A percentile compares a stretch with the other conserved stretches of the same genome.
phyloP scores from a whole-genome alignment of 1,284 basidiomycete genomes.

The Ustilago hordei region DNA sequence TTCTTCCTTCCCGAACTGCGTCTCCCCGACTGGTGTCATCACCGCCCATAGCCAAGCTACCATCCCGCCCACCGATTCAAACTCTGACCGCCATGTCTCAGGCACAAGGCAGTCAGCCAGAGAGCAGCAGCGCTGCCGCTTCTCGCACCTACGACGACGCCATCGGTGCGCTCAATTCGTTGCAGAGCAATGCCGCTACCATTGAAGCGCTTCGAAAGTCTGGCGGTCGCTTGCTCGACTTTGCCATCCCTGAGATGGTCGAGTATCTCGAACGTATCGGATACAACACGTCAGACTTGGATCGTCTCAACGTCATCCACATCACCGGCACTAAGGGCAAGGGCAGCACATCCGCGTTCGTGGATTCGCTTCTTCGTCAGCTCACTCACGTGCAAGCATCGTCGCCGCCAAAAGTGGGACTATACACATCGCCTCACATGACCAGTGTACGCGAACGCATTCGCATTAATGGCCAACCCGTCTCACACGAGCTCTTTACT shows the following conservation, averaged over 20 bases:
- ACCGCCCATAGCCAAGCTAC: neutral
- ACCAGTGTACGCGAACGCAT: slow-evolving; percentile 96
- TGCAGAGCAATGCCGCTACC: slow-evolving; percentile 93
- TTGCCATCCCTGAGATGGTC: slow-evolving; percentile 87
- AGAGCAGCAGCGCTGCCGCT: slow-evolving; percentile 7
- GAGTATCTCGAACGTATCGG: slow-evolving; percentile 90
- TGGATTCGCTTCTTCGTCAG: slow-evolving; percentile 64
- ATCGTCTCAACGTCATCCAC: slow-evolving; percentile 91
- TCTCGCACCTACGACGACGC: slow-evolving; percentile 75
- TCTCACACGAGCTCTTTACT: slow-evolving; percentile 88
- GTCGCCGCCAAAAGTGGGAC: slow-evolving; percentile 72
- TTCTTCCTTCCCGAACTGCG: neutral
- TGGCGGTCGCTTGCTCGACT: slow-evolving; percentile 77
- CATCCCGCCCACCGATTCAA: neutral
- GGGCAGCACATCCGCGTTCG: slow-evolving; percentile 94
- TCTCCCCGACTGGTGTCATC: no score
- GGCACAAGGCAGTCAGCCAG: neutral
- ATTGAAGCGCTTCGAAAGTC: slow-evolving; percentile 85
- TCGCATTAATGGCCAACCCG: slow-evolving; percentile 87
- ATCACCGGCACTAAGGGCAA: slow-evolving; percentile 99
- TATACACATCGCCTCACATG: slow-evolving; percentile 97
- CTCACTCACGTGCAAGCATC: slow-evolving; percentile 42
- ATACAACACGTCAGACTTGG: slow-evolving; percentile 83
- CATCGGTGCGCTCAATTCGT: slow-evolving; percentile 85
- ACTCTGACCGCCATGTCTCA: slow-evolving; percentile 20